Evolutionary conservation across 257 asterid genomes (phyloP), one percentile per base, ranked within the genome.

Genomic region (Ehretia macrophylla): DNA sequence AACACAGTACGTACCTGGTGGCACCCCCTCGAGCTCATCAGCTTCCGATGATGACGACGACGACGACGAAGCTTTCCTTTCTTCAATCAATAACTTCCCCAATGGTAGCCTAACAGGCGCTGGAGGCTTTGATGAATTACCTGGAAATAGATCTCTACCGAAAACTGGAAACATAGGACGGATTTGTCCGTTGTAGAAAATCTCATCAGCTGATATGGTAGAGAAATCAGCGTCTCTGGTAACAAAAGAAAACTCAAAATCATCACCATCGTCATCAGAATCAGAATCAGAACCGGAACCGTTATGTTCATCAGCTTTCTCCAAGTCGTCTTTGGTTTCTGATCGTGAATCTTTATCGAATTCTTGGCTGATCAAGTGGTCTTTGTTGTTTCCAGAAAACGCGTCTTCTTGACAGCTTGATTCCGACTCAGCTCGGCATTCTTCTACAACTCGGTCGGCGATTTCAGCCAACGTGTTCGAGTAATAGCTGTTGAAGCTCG

Each of bases 171-270:
- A 86, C 49, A 68, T 73, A 12, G 92, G 83, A 13, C 86, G 84
- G 72, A 88, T 85, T 83, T 76, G 84, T 17, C 95, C 92, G 79
- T 88, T 72, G 56, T 53, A 72, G 81, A 83, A 85, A 63, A 85
- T 75, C 56, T 88, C 89, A 11, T 85, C 95, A 0, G 79, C 83
- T 17, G 83, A 54, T 22, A 73, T 46, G 0, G 70, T 66, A 0
- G 74, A 59, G 8, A 56, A 22, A 32, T 46, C 49, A 4, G 63
- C 37, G 11, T 61, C 74, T 19, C 4, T 39, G 0, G 55, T 27
- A 37, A 56, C 62, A 48, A 68, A 63, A 1, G 77, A 62, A 54
- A 78, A 78, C 27, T 78, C 83, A 55, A 68, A 74, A 8, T 75
- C 79, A 11, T 21, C 49, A 23, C n/a, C 21, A 20, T 16, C n/a